Base-by-base conservation (phyloP, 257 asterid genomes). In the Paraleonurus japonicus region DNA sequence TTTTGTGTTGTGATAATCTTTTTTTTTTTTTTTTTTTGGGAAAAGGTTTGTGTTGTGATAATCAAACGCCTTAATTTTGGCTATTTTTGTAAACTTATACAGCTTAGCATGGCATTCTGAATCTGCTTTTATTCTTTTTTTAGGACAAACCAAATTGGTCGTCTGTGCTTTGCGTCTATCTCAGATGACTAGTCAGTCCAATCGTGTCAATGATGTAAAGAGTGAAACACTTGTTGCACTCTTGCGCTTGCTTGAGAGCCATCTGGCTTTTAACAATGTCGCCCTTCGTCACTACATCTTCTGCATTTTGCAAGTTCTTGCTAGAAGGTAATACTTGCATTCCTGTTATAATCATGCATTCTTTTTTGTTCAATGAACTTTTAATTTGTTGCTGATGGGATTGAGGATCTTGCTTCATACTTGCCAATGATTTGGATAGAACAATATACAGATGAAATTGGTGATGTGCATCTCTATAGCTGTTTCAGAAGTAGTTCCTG, bases 281-380 rank as follows among this genome's bases (percentile, higher is more conserved):
- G 68, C 71, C 61, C 97, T 95, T 70, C 97, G 99, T 51, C 99
- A 92, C 86, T 85, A 92, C 81, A 76, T 92, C 67, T 95, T 89
- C 87, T 86, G 98, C 93, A 89, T 92, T 74, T 85, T 95, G 82
- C 99, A 95, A 87, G 99, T 92, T 71, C 92, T 95, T 48, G 92
- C 96, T 53, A 81, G 82, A 83, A 92, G 99, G 99, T 94, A 57
- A 65, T 70, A 50, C 79, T 61, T 81, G 57, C 75, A 35, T 76
- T 65, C 67, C 55, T 72, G 58, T 64, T 48, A 65, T 55, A 53
- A 30, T 28, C 41, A 7, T 41, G 63, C 19, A 60, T 51, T 81
- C 16, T 4, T 11, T 27, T 67, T 20, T 73, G 71, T 33, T 37
- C 11, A 23, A 67, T 33, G 26, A 30, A n/a, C 27, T 47, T 45